phyloP scores from a whole-genome alignment of 305 asterid genomes.

The Fraxinus velutina region DNA sequence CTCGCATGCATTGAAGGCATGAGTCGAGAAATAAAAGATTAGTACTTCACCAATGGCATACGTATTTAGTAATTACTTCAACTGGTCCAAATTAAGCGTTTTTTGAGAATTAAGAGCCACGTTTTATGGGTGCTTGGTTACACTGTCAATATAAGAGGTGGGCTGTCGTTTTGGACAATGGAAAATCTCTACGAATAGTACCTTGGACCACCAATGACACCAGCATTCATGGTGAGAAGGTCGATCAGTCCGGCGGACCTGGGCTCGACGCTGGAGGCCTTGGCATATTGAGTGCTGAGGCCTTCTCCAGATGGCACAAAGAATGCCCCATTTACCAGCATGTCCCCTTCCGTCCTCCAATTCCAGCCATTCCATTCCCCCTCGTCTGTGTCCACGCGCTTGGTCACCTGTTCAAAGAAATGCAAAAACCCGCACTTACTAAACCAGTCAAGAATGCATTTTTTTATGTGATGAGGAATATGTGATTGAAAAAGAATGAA shows the following conservation, averaged over 20 bases:
- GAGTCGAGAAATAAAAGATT: neutral
- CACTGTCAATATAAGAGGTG: neutral
- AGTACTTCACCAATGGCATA: neutral
- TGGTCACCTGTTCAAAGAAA: slow-evolving; percentile 54
- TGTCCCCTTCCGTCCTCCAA: slow-evolving; percentile 85
- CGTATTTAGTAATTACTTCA: neutral
- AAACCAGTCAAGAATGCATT: neutral
- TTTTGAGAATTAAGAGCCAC: neutral
- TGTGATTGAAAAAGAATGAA: no score
- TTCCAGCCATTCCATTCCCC: slow-evolving; percentile 68
- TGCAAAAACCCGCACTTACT: neutral
- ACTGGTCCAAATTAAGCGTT: neutral
- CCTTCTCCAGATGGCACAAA: slow-evolving; percentile 81
- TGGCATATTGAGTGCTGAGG: slow-evolving; percentile 53
- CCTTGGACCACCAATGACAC: slow-evolving; percentile 73
- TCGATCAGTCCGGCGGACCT: slow-evolving; percentile 50
- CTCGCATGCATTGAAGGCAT: neutral
- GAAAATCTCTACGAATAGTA: slow-evolving; percentile 18
- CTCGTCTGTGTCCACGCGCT: slow-evolving; percentile 77
- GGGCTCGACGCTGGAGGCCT: slow-evolving; percentile 72
- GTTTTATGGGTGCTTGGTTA: neutral
- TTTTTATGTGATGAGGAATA: no score
- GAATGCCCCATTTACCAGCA: slow-evolving; percentile 77
- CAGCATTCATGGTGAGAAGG: slow-evolving; percentile 70
- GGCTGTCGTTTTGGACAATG: neutral